Evolutionary conservation across 208 protist genomes (phyloP).

Genomic region (Spironucleus salmonicida): DNA sequence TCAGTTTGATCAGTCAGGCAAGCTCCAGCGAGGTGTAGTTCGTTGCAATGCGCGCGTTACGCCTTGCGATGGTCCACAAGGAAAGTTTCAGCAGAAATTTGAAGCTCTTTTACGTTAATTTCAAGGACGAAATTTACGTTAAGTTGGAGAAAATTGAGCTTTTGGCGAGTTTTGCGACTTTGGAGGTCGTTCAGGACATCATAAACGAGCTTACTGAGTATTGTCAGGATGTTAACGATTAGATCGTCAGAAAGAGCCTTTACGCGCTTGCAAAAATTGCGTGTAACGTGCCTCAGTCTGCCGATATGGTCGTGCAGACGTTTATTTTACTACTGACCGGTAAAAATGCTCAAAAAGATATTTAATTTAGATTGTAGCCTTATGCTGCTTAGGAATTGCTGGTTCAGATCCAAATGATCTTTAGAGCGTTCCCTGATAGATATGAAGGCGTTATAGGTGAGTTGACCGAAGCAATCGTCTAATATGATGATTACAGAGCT

Average conservation of each 20-base stretch:
- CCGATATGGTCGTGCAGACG: neutral
- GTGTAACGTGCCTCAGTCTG: neutral
- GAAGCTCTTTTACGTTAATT: conserved; percentile 36
- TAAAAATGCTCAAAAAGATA: neutral
- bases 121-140: conserved; percentile 42
- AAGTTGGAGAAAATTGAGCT: conserved; percentile 45
- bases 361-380: neutral
- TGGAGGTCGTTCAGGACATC: neutral
- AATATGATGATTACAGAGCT: conserved; percentile 33
- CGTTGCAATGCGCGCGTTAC: conserved; percentile 30
- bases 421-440: conserved; percentile 36
- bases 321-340: conserved; percentile 4
- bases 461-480: conserved; percentile 23
- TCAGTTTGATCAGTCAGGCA: conserved; percentile 51
- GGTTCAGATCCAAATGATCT: conserved; percentile 31
- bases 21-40: conserved; percentile 33
- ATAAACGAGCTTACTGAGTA: conserved; percentile 11
- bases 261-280: neutral
- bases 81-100: neutral
- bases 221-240: neutral
- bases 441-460: conserved; percentile 36
- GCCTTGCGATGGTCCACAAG: conserved; percentile 13
- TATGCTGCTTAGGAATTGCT: conserved; percentile 29
- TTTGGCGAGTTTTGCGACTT: conserved; percentile 25
- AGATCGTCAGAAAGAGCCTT: neutral